These are phyloP conservation scores for Punica granatum DNA, from an alignment of 345 rosid species.

Conservation along the genomic window DNA sequence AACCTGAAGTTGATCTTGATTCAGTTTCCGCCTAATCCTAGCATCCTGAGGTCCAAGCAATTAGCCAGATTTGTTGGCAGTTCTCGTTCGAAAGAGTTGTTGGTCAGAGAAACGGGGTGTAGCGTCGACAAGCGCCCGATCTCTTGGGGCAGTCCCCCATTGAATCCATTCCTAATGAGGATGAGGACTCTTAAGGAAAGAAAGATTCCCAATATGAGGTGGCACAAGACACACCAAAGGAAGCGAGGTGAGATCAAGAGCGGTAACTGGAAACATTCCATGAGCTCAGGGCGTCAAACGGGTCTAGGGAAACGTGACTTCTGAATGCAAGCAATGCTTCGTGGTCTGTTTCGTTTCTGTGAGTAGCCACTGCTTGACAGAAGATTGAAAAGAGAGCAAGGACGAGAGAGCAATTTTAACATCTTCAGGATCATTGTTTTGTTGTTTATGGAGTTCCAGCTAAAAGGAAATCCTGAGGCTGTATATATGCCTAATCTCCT, in stretches of 20 bases:
- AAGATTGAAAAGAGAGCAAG: too few species aligned
- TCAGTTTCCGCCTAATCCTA: not conserved
- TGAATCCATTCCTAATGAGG: not conserved
- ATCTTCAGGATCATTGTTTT: too few species aligned
- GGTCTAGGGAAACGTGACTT: too few species aligned
- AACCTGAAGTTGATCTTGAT: not conserved
- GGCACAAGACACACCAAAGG: slow-evolving; percentile 8
- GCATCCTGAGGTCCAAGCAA: not conserved
- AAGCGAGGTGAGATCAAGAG: not conserved
- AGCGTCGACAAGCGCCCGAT: slow-evolving; percentile 6
- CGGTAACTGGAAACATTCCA: not conserved
- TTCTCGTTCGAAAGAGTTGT: slow-evolving; percentile 12
- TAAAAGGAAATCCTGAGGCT: too few species aligned
- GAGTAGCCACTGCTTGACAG: too few species aligned
- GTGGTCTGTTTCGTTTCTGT: too few species aligned
- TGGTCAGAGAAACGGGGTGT: not conserved
- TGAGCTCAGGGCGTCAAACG: too few species aligned
- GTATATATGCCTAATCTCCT: too few species aligned
- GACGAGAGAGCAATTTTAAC: too few species aligned
- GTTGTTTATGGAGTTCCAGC: too few species aligned
- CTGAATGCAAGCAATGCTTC: too few species aligned
- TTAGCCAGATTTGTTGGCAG: slow-evolving; percentile 8
- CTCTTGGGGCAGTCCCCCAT: slow-evolving; percentile 14
- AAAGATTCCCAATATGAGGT: slow-evolving; percentile 17
- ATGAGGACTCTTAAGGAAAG: slow-evolving; percentile 8